Conservation (phyloP, 805 yeast genomes). For the Saccharomycodes ludwigii region DNA sequence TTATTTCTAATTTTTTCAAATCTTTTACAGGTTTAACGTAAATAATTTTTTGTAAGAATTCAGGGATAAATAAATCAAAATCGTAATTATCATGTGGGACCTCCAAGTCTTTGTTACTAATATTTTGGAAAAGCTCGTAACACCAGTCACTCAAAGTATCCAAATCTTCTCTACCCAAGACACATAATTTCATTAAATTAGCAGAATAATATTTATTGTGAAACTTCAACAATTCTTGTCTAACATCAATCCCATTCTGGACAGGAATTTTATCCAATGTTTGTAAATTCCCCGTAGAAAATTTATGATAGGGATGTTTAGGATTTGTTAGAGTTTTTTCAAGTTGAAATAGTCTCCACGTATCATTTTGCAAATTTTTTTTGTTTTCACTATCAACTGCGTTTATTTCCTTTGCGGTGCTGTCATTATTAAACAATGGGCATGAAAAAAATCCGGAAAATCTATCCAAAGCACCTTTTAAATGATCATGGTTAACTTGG, state of each 20-base stretch:
- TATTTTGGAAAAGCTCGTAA: conserved; percentile 45
- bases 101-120: conserved; percentile 34
- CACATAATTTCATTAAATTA: conserved; percentile 76
- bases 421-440: conserved; percentile 61
- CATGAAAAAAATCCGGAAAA: conserved; percentile 84
- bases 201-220: conserved; percentile 66
- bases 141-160: conserved; percentile 67
- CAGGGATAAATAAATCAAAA: conserved; percentile 34
- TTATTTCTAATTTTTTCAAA: conserved; percentile 48
- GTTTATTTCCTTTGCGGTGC: conserved; percentile 83
- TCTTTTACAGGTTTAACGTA: conserved; percentile 79
- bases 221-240: conserved; percentile 70
- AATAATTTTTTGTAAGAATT: conserved; percentile 41
- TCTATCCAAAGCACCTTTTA: conserved; percentile 83
- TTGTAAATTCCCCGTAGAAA: conserved; percentile 76
- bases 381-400: conserved; percentile 96
- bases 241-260: conserved; percentile 50
- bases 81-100: conserved; percentile 28
- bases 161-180: conserved; percentile 70
- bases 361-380: conserved; percentile 81
- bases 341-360: conserved; percentile 80
- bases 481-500: conserved; percentile 62
- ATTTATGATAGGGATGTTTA: conserved; percentile 73
- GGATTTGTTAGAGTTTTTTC: conserved; percentile 64
- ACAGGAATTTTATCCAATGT: conserved; percentile 65